Conservation (phyloP, 169 alveolate species). For the Plasmodium falciparum region DNA sequence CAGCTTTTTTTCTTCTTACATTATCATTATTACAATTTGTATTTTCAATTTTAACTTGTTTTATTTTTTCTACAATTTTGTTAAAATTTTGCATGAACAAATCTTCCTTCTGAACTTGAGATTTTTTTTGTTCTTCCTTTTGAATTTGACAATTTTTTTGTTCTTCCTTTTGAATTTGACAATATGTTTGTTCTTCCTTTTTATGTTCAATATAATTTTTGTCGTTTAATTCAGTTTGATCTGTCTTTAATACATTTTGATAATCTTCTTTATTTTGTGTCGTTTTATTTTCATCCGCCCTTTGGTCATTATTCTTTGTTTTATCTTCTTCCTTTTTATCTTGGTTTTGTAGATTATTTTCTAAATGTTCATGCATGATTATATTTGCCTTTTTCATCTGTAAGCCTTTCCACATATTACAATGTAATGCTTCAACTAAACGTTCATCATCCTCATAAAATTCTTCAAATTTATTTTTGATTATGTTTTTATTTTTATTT, state of each 20-base stretch:
- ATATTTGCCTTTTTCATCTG: conserved; percentile 18
- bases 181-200: too few relatives aligned
- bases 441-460: conserved; percentile 44
- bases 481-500: conserved; percentile 13
- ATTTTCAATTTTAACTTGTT: conserved; percentile 55
- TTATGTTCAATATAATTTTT: background rate
- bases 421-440: conserved; percentile 60
- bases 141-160: background rate
- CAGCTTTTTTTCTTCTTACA: conserved; percentile 66
- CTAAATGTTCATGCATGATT: conserved; percentile 16
- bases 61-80: conserved; percentile 62
- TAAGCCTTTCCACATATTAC: conserved; percentile 70
- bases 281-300: background rate
- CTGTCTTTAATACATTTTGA: background rate
- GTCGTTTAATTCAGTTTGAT: background rate
- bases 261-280: background rate
- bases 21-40: conserved; percentile 35
- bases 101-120: conserved; percentile 7
- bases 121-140: too few relatives aligned
- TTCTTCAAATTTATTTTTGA: conserved; percentile 4
- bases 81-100: conserved; percentile 65
- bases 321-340: background rate
- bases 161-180: background rate
- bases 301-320: background rate
- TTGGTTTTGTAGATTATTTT: too few relatives aligned